Base-by-base conservation (phyloP, 345 rosid species). In the Aurinia saxatilis region DNA sequence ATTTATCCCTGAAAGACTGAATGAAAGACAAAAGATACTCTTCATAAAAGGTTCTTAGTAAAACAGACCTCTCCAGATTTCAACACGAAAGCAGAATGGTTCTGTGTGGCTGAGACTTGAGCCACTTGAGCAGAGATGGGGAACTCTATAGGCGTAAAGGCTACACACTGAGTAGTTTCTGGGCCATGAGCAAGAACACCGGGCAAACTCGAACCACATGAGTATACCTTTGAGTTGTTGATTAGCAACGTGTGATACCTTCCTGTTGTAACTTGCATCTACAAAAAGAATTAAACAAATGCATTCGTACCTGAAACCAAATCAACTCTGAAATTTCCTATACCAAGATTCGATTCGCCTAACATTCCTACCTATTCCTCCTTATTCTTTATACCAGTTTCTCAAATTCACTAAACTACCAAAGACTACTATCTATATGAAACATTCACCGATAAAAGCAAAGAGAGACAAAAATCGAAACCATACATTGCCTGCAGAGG, bases 171-270 rank as follows among this genome's bases (percentile, higher is more conserved):
- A 61, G 95, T 89, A 70, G 85, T 91, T 77, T 88, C 96, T 36
- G 96, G 84, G 12, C 92, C 95, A 72, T 92, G 98, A 65, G 95
- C 97, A 64, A 92, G 98, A 59, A 83, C 93, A 63, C 98, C 97
- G 36, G 80, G 77, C 75, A 87, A 76, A 78, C 90, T 84, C 52
- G 92, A 84, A 68, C 97, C 98, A 72, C 95, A 87, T 73, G 98
- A 89, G 72, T 89, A 89, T 48, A 85, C 81, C 51, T 86, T 82
- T 60, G 98, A 87, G 77, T 92, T 77, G 66, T 80, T 82, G 77
- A 87, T 84, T 47, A 92, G 78, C 78, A 92, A 73, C 34, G 97
- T 92, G 75, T 87, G 97, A 77, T 87, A 82, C 79, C 79, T 87
- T 64, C 97, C 97, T 0, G 98, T 89, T 41, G 97, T 85, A 55